Base-by-base conservation (phyloP, 2,329 filamentous ascomycete genomes). In the Sporothrix globosa region DNA sequence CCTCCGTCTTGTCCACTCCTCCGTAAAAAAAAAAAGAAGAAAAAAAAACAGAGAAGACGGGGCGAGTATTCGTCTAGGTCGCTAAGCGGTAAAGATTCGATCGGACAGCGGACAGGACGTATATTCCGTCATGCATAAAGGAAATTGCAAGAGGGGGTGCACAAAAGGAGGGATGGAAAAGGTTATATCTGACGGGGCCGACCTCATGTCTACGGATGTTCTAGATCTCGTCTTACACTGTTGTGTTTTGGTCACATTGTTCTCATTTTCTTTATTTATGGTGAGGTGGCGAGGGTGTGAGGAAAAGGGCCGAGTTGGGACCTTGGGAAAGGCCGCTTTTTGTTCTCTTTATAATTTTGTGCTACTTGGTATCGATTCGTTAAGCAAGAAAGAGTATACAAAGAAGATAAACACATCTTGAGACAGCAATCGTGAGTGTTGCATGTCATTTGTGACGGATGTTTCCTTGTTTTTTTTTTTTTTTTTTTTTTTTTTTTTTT, bases 271-370 rank as follows among this genome's bases (percentile, higher is more conserved):
- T 60, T 9, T 4, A 34, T 34, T 4, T 34, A 9, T 9, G 34
- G 34, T 34, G 6, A 34, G 34, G 34, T 34, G 6, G 34, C 7
- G 34, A 34, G 34, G 34, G 34, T 34, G 34, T 1, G 34, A 34
- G 34, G 34, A 34, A 34, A 34, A 34, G 34, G 34, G 7, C 34
- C 34, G 34, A 34, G 34, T 34, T 9, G 34, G 7, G 34, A 7
- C 34, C 34, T 6, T 34, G 7, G 34, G 1, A 7, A 34, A 34
- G 34, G 34, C 9, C 34, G 34, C 13, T 30, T 17, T 17, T 54
- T 54, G 52, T 54, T 10, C 58, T 27, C 3, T 61, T 44, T 13
- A 44, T 61, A 24, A 61, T 46, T 46, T 61, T 61, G 58, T 46
- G 58, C 58, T 27, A 63, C 34, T 6, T 17, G 5, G 34, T 24